Evolutionary conservation across 768 basidiomycete species (phyloP).

Genomic region (Boletus sp.): DNA sequence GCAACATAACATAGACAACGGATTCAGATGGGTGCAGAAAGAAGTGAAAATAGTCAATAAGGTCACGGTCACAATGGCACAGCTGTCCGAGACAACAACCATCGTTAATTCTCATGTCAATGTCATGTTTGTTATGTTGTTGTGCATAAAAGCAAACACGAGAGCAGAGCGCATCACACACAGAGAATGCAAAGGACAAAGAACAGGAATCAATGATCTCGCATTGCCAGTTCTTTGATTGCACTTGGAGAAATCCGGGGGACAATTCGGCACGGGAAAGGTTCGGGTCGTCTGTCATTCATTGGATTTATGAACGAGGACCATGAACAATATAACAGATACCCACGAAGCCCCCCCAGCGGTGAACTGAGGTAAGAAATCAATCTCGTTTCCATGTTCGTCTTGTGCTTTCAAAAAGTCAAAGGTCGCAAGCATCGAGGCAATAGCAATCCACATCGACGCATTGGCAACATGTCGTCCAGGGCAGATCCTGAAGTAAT

Average conservation of each 20-base stretch:
- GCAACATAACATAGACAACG: too few species aligned
- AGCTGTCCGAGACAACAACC: too few species aligned
- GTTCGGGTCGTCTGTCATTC: conserved; percentile 20
- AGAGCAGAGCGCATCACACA: background rate
- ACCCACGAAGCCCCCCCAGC: conserved; percentile 21
- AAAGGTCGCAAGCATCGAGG: conserved; percentile 24
- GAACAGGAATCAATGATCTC: conserved; percentile 2
- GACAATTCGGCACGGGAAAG: conserved; percentile 22
- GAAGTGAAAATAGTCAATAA: too few species aligned
- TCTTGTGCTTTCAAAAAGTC: conserved; percentile 23
- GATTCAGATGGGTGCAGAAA: too few species aligned
- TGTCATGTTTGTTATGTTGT: too few species aligned
- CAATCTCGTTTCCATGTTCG: conserved; percentile 20
- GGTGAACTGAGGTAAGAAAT: conserved; percentile 24
- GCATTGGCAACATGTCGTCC: conserved; percentile 22
- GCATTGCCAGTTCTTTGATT: conserved; percentile 13
- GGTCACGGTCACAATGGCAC: too few species aligned
- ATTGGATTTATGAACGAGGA: background rate
- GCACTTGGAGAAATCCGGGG: conserved; percentile 12
- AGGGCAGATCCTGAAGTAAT: conserved; percentile 20
- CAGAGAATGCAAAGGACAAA: background rate
- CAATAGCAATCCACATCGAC: conserved; percentile 29
- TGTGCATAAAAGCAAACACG: too few species aligned
- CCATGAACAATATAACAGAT: background rate
- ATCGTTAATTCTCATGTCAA: too few species aligned